phyloP scores from a whole-genome alignment of 2,329 filamentous ascomycete species.

The Blumeria graminis region DNA sequence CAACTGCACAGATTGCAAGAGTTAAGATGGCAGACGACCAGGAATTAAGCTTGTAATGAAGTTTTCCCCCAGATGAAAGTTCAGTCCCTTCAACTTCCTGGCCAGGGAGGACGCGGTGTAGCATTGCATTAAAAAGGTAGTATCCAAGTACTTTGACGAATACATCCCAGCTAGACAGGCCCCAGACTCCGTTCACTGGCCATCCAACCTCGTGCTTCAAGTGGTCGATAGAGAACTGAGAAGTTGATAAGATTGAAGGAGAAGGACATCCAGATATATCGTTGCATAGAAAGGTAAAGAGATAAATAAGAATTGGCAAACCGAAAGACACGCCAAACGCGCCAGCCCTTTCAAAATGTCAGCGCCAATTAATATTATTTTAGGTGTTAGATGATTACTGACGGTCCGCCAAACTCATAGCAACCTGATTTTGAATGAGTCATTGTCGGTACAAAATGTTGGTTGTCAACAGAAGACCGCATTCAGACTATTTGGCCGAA shows the following conservation, averaged over 20 bases:
- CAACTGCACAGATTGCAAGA: constrained; percentile 44
- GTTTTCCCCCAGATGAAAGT: constrained; percentile 43
- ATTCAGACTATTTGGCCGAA: no score
- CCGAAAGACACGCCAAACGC: constrained; percentile 57
- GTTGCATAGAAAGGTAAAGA: constrained; percentile 71
- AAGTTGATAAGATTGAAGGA: constrained; percentile 52
- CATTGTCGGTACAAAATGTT: no score
- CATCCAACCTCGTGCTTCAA: constrained; percentile 66
- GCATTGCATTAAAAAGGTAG: constrained; percentile 48
- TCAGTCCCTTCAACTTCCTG: constrained; percentile 44
- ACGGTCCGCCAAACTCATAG: constrained; percentile 17
- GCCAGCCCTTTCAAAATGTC: constrained; percentile 31
- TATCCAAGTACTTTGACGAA: constrained; percentile 51
- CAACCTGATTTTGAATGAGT: no score
- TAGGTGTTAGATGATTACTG: constrained; percentile 5
- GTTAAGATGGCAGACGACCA: constrained; percentile 54
- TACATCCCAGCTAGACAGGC: constrained; percentile 44
- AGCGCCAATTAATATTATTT: background rate
- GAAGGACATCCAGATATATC: constrained; percentile 79
- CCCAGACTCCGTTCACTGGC: constrained; percentile 44
- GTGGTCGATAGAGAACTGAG: constrained; percentile 42
- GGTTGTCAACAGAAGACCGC: no score
- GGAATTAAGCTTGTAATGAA: constrained; percentile 66
- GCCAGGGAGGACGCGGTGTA: constrained; percentile 58
- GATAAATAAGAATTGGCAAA: constrained; percentile 55